Percentiles rank a stretch among this genome's conserved stretches.
These are phyloP conservation scores for Recurvomyces mirabilis DNA, from an alignment of 495 filamentous ascomycete genomes.

Conservation along the genomic window DNA sequence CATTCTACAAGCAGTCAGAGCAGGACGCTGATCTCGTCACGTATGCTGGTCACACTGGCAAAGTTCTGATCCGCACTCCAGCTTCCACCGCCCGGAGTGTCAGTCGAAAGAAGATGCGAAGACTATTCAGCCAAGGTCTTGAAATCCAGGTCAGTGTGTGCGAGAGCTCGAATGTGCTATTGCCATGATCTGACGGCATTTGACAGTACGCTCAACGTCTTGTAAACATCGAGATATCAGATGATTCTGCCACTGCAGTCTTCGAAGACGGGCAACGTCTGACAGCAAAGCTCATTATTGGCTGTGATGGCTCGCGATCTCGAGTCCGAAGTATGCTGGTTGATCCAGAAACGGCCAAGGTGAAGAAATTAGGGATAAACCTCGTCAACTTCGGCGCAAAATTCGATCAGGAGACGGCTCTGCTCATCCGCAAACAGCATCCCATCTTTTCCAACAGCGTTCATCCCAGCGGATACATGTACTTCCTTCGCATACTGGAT, in stretches of 20 bases:
- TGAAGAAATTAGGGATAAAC: neutral
- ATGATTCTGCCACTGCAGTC: neutral
- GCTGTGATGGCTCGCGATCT: conserved; percentile 3
- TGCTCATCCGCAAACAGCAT: neutral
- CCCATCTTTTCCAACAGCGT: conserved; percentile 7
- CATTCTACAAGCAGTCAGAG: neutral
- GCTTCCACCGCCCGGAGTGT: neutral
- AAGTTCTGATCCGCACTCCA: neutral
- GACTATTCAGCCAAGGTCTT: conserved; percentile 4
- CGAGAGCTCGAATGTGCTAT: neutral
- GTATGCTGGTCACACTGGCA: conserved; percentile 5
- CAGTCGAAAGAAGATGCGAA: conserved; percentile 2
- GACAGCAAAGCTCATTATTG: conserved; percentile 1
- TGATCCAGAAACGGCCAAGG: neutral
- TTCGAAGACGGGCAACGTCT: conserved; percentile 1
- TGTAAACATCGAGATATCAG: neutral
- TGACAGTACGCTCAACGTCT: neutral
- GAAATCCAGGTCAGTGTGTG: neutral
- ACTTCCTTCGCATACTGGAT: neutral
- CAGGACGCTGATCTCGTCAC: neutral
- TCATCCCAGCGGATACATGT: neutral
- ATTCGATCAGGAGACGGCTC: neutral
- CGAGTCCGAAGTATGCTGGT: neutral
- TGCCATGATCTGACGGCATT: neutral
- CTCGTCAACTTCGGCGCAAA: neutral